These are phyloP conservation scores for Evansstolkia leycettana DNA, from an alignment of 495 filamentous ascomycete genomes.

Conservation along the genomic window DNA sequence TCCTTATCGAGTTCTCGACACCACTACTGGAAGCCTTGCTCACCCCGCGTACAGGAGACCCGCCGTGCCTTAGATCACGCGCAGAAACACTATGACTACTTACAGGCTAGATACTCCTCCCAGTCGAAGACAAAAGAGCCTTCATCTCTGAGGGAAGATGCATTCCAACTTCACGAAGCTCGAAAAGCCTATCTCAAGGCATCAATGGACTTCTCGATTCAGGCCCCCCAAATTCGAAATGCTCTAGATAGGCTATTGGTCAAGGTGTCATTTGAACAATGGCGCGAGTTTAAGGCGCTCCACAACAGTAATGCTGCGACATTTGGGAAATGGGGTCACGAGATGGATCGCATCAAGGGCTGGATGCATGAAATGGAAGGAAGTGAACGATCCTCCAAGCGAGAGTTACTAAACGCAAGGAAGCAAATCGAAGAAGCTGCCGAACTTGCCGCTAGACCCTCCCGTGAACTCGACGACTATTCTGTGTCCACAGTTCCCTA, in stretches of 20 bases:
- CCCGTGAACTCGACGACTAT: slow-evolving; percentile 88
- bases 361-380: slow-evolving; percentile 92
- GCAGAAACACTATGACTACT: slow-evolving; percentile 71
- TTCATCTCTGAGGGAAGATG: slow-evolving; percentile 81
- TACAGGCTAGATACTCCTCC: slow-evolving; percentile 63
- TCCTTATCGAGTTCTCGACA: no score
- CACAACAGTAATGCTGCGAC: slow-evolving; percentile 43
- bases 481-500: slow-evolving; percentile 75
- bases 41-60: slow-evolving; percentile 50
- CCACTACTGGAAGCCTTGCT: slow-evolving; percentile 3
- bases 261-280: slow-evolving; percentile 71
- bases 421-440: slow-evolving; percentile 75
- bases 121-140: slow-evolving; percentile 92
- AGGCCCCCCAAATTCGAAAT: slow-evolving; percentile 69
- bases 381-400: slow-evolving; percentile 62
- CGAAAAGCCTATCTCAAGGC: slow-evolving; percentile 83
- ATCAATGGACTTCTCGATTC: slow-evolving; percentile 83
- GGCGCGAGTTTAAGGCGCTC: slow-evolving; percentile 62
- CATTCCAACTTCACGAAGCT: slow-evolving; percentile 90
- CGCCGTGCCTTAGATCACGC: slow-evolving; percentile 61
- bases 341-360: slow-evolving; percentile 82
- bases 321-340: slow-evolving; percentile 51
- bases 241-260: slow-evolving; percentile 79
- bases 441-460: slow-evolving; percentile 57
- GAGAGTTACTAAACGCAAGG: slow-evolving; percentile 66